Percentiles rank a stretch among this genome's conserved stretches.
Conservation (phyloP, 352 stramenopile species). For the Phytophthora chlamydospora region DNA sequence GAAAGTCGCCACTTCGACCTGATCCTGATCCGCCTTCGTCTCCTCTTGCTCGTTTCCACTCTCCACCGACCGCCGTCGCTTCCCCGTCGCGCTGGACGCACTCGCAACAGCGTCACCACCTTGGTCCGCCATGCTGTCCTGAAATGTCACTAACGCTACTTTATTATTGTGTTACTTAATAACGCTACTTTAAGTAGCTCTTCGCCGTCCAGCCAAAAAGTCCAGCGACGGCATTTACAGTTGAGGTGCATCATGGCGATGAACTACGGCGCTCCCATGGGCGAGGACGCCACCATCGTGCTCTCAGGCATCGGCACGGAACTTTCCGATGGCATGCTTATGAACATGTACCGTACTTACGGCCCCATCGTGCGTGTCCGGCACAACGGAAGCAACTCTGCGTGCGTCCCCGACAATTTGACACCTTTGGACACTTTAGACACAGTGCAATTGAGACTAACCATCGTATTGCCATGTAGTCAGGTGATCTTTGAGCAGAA, state of each 20-base stretch:
- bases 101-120: neutral
- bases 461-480: slow-evolving; percentile 18
- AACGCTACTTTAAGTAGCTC: neutral
- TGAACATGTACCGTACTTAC: slow-evolving; percentile 65
- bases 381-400: slow-evolving; percentile 52
- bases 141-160: slow-evolving; percentile 1
- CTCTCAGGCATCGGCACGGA: slow-evolving; percentile 53
- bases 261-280: slow-evolving; percentile 2
- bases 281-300: slow-evolving; percentile 41
- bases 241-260: slow-evolving; percentile 8
- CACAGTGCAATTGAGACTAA: neutral
- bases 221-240: slow-evolving; percentile 8
- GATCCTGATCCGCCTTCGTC: slow-evolving; percentile 10
- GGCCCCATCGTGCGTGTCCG: slow-evolving; percentile 61
- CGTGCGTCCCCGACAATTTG: slow-evolving; percentile 41
- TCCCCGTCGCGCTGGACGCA: slow-evolving; percentile 1
- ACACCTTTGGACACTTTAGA: neutral
- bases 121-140: neutral
- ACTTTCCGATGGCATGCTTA: slow-evolving; percentile 49
- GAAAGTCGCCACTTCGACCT: neutral
- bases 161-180: too few relatives aligned
- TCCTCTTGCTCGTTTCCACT: slow-evolving; percentile 1
- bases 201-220: slow-evolving; percentile 32
- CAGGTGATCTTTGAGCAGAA: slow-evolving; percentile 48
- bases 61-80: slow-evolving; percentile 9